phyloP scores from a whole-genome alignment of 129 eudicot species.

The Cynara cardunculus region DNA sequence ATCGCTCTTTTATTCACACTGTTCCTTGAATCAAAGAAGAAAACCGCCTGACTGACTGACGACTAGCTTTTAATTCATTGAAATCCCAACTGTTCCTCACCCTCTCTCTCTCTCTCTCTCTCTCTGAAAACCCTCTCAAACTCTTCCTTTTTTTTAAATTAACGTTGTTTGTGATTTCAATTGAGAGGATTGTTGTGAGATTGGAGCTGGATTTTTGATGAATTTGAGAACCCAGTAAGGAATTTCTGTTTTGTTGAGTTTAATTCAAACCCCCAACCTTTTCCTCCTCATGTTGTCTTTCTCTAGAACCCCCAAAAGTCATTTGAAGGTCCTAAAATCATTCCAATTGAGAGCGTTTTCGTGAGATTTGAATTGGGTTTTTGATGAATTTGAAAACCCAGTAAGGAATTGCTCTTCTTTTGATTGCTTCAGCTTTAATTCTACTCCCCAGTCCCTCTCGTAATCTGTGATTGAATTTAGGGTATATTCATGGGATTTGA shows the following conservation, averaged over 20 bases:
- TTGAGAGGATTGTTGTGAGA: slow-evolving; percentile 18
- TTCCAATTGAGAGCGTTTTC: slow-evolving; percentile 10
- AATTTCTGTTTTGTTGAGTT: slow-evolving; percentile 16
- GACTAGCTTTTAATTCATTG: slow-evolving; percentile 17
- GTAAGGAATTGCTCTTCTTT: slow-evolving; percentile 22
- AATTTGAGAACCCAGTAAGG: slow-evolving; percentile 46
- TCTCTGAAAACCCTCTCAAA: neutral
- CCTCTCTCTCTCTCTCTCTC: neutral
- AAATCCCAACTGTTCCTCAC: slow-evolving; percentile 15
- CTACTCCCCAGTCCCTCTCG: neutral
- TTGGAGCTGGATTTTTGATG: slow-evolving; percentile 43
- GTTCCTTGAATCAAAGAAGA: slow-evolving; percentile 22
- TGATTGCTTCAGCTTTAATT: slow-evolving; percentile 23
- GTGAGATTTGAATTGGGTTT: slow-evolving; percentile 40
- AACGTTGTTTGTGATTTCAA: neutral
- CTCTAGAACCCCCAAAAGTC: neutral
- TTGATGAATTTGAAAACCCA: slow-evolving; percentile 49
- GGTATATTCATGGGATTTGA: neutral
- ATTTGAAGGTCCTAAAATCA: neutral
- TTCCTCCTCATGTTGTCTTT: neutral
- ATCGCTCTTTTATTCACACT: slow-evolving; percentile 5
- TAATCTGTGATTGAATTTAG: slow-evolving; percentile 9
- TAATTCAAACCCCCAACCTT: slow-evolving; percentile 13
- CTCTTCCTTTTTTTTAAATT: too few relatives aligned
- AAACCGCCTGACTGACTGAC: slow-evolving; percentile 28